Percentiles rank a stretch among this genome's conserved stretches.
These are phyloP conservation scores for Vigna hirtella DNA, from an alignment of 306 rosid species.

Conservation along the genomic window DNA sequence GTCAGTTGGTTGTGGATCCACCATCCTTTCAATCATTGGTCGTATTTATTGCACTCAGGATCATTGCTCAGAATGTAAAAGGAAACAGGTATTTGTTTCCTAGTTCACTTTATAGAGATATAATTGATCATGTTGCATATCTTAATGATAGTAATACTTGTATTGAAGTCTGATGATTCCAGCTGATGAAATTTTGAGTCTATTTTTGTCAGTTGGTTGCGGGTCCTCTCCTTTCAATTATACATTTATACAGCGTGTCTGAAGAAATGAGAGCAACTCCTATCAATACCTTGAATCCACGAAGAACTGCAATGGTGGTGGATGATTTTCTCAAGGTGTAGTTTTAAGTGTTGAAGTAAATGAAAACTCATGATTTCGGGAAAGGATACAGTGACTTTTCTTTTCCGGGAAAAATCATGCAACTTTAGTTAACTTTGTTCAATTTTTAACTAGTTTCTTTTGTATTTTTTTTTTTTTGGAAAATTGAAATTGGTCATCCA, in stretches of 20 bases:
- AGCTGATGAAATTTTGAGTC: conserved; percentile 44
- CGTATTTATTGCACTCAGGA: conserved; percentile 2
- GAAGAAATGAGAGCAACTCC: conserved; percentile 97
- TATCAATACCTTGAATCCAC: conserved; percentile 87
- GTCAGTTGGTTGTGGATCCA: conserved; percentile 62
- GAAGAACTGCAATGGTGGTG: conserved; percentile 88
- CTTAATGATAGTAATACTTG: conserved; percentile 16
- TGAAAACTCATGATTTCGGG: neutral
- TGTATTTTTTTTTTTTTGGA: too few relatives aligned
- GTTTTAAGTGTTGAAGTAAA: neutral
- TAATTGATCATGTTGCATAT: conserved; percentile 26
- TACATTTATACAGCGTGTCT: conserved; percentile 77
- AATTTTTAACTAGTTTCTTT: too few relatives aligned
- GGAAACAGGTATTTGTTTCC: conserved; percentile 13
- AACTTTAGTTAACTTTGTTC: too few relatives aligned
- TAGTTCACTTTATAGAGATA: conserved; percentile 22
- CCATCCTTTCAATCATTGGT: conserved; percentile 57
- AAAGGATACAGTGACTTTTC: too few relatives aligned
- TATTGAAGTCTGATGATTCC: conserved; percentile 33
- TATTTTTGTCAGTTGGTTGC: conserved; percentile 66
- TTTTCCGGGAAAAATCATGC: too few relatives aligned
- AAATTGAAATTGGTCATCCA: too few relatives aligned
- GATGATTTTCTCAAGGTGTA: conserved; percentile 83
- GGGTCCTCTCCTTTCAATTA: conserved; percentile 76
- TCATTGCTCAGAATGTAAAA: conserved; percentile 1